Conservation (phyloP, 2,329 filamentous ascomycete species). For the Lojkania enalia region DNA sequence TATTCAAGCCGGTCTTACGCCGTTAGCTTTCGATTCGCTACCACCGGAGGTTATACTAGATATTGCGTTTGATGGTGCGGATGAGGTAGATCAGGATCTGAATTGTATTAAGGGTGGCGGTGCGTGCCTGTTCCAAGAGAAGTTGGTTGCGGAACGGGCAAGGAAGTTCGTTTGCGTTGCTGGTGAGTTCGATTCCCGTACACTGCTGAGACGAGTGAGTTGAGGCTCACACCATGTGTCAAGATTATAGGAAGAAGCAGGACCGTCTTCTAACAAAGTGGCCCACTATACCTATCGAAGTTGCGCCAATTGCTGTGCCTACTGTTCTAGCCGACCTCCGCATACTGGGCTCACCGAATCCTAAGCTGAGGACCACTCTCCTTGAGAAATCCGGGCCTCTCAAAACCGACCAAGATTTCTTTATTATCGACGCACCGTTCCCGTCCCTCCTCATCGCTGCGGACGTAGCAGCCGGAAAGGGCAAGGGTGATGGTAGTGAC, state of each 20-base stretch:
- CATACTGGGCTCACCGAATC: slow-evolving; percentile 71
- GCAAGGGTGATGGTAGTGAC: slow-evolving; percentile 58
- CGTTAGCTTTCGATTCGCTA: slow-evolving; percentile 77
- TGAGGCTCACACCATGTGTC: not conserved
- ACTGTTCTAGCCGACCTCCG: slow-evolving; percentile 74
- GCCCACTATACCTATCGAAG: slow-evolving; percentile 89
- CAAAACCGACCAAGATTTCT: slow-evolving; percentile 83
- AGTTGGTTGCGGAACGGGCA: slow-evolving; percentile 83
- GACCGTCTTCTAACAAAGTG: slow-evolving; percentile 73
- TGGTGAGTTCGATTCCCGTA: slow-evolving; percentile 53
- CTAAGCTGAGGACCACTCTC: slow-evolving; percentile 71
- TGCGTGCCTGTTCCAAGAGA: slow-evolving; percentile 97
- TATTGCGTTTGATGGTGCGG: slow-evolving; percentile 92
- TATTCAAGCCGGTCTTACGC: slow-evolving; percentile 72
- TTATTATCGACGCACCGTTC: slow-evolving; percentile 93
- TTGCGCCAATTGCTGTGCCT: slow-evolving; percentile 80
- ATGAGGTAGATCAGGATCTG: slow-evolving; percentile 91
- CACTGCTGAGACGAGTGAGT: not conserved
- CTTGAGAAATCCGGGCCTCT: slow-evolving; percentile 81
- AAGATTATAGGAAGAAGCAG: slow-evolving; percentile 89
- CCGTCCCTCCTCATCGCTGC: slow-evolving; percentile 65
- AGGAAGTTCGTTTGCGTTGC: slow-evolving; percentile 88
- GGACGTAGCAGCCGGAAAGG: slow-evolving; percentile 53
- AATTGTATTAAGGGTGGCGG: slow-evolving; percentile 98
- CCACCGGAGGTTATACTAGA: slow-evolving; percentile 70